Conservation (phyloP, 345 rosid species). For the Citrus sp. region DNA sequence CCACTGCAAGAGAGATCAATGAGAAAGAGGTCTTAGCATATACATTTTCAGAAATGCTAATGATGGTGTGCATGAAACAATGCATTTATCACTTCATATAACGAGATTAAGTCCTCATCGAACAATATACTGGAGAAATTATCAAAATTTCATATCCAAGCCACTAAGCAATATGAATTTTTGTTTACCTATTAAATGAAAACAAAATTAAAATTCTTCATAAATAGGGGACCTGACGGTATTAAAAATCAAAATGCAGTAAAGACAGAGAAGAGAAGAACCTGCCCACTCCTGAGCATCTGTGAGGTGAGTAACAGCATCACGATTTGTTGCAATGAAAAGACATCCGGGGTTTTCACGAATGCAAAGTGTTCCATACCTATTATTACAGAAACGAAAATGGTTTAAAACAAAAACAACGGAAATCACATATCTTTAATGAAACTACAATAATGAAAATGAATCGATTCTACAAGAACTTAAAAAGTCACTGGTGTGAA, state of each 20-base stretch:
- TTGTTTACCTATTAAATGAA: not conserved
- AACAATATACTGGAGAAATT: not conserved
- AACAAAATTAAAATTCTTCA: not conserved
- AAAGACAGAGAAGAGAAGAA: constrained; percentile 19
- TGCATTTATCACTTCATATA: not conserved
- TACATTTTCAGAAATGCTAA: not conserved
- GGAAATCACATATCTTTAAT: not conserved
- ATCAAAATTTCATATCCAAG: not conserved
- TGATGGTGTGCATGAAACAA: not conserved
- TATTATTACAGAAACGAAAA: constrained; percentile 18
- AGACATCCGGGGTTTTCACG: constrained; percentile 97
- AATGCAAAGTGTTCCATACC: constrained; percentile 91
- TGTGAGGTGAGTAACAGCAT: constrained; percentile 91
- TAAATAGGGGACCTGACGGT: not conserved
- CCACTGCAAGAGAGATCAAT: not conserved
- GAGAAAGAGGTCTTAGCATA: not conserved
- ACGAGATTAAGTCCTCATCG: not conserved
- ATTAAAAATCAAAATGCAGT: not conserved
- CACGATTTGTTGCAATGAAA: constrained; percentile 91
- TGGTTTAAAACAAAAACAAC: not conserved
- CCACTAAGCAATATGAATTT: not conserved
- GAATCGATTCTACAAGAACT: not conserved
- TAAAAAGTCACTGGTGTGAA: not conserved
- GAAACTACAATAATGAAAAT: not conserved
- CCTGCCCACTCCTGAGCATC: constrained; percentile 99